Conservation (phyloP, 2,329 filamentous ascomycete species). For the Colletotrichum cordylinicola region DNA sequence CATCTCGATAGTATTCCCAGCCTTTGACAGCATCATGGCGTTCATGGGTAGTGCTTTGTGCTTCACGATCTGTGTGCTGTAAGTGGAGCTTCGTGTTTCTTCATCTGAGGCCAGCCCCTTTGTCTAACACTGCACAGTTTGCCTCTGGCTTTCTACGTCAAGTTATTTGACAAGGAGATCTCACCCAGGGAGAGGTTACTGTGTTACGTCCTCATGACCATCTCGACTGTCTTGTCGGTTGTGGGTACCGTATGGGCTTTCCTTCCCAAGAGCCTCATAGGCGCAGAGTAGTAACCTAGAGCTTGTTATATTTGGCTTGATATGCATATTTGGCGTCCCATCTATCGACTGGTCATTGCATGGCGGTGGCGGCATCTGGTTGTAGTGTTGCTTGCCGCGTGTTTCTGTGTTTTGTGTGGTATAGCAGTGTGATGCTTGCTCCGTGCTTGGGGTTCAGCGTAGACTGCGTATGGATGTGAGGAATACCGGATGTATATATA, state of each 20-base stretch:
- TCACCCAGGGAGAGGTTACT: conserved; percentile 65
- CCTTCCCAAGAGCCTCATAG: conserved; percentile 77
- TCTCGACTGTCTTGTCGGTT: conserved; percentile 73
- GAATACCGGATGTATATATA: not conserved
- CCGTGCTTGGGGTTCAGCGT: not conserved
- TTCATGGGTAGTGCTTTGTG: conserved; percentile 89
- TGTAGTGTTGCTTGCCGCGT: not conserved
- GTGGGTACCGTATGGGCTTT: conserved; percentile 89
- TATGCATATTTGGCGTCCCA: not conserved
- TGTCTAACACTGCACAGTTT: conserved; percentile 48
- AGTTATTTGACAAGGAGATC: conserved; percentile 82
- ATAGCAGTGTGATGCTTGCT: not conserved
- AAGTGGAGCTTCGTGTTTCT: conserved; percentile 28
- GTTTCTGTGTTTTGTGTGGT: not conserved
- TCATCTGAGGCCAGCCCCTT: not conserved
- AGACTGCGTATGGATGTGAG: not conserved
- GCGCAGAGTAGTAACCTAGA: conserved; percentile 46
- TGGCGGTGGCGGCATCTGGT: not conserved
- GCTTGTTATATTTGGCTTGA: not conserved
- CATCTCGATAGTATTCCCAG: conserved; percentile 74
- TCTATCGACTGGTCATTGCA: not conserved
- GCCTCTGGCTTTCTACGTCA: conserved; percentile 87
- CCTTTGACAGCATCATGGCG: conserved; percentile 90
- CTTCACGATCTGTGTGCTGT: conserved; percentile 91
- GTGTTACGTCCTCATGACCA: conserved; percentile 71